Evolutionary conservation across 1,139 yeast genomes (phyloP), one percentile per base, ranked within the genome.

Genomic region (Saccharomyces hybrid): DNA sequence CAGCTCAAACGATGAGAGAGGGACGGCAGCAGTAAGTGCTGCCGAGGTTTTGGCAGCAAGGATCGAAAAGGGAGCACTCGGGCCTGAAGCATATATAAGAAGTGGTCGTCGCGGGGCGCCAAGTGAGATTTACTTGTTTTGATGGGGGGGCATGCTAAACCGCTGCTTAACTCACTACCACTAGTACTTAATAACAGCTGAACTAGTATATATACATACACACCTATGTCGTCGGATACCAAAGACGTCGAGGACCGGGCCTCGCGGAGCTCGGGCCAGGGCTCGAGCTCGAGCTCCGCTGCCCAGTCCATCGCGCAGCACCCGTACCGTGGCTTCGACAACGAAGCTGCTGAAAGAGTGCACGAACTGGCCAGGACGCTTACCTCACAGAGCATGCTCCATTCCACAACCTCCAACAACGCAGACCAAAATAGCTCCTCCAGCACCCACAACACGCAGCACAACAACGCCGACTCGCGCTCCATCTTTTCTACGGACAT

Each of bases 401-500:
- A 25, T 4, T 11, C 47, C 5, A 5, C 28, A 2, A 4, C 8
- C 20, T 46, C 47, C 9, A 27, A 26, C 44, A 20, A 20, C 23
- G 23, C 23, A 3, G 23, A 20, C 23, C 23, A 20, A 20, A 38
- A 38, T 5, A 38, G 44, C 25, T 16, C 25, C 26, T 38, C 44
- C 44, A 38, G 26, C n/a, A 38, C 9, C 7, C 26, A 38, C 13
- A 38, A 38, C 7, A 16, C 44, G 3, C 42, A 9, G 23, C 23
- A 20, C 23, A 20, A 20, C 26, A 38, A 38, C 11, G 32, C 47
- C 31, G 28, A 25, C 42, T 46, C 48, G 31, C 8, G 46, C 5
- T 53, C 54, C 14, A 46, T 52, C 27, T 53, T 53, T 34, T 53
- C 54, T 31, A 23, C 48, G 46, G 47, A 26, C 25, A 31, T 38